Percentiles rank a stretch among this genome's conserved stretches.
phyloP scores from a whole-genome alignment of 768 basidiomycete species.

The Phlebiopsis flavidoalba region DNA sequence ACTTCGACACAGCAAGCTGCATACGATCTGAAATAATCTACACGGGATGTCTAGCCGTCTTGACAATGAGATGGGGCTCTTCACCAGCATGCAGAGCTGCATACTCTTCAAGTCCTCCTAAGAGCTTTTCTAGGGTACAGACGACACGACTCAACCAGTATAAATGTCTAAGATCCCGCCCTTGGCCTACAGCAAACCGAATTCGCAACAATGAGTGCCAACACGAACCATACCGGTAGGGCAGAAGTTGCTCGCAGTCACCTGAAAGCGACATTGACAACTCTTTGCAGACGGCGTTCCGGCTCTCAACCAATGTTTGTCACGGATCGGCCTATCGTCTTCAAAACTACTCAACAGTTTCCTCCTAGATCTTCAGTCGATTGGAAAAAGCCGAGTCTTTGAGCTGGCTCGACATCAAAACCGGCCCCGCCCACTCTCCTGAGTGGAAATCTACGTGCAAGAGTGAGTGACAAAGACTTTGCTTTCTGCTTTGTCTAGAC shows the following conservation, averaged over 20 bases:
- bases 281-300: slow-evolving; percentile 14
- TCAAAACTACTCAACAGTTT: neutral
- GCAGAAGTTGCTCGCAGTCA: neutral
- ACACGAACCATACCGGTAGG: neutral
- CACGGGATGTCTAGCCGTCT: neutral
- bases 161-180: neutral
- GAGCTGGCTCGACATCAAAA: slow-evolving; percentile 47
- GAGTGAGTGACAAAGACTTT: slow-evolving; percentile 31
- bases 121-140: neutral
- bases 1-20: neutral
- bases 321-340: neutral
- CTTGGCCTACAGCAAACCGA: neutral
- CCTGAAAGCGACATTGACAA: neutral
- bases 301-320: slow-evolving; percentile 38
- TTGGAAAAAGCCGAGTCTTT: slow-evolving; percentile 36
- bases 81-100: neutral
- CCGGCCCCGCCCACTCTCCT: slow-evolving; percentile 40
- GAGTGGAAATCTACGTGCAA: slow-evolving; percentile 58
- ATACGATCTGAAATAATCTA: slow-evolving; percentile 1
- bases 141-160: neutral
- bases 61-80: slow-evolving; percentile 3
- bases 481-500: neutral
- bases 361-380: slow-evolving; percentile 50
- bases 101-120: neutral
- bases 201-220: neutral